Percentiles rank a stretch among this genome's conserved stretches.
Evolutionary conservation across 345 rosid species (phyloP).

Genomic region (Rhodomyrtus tomentosa): DNA sequence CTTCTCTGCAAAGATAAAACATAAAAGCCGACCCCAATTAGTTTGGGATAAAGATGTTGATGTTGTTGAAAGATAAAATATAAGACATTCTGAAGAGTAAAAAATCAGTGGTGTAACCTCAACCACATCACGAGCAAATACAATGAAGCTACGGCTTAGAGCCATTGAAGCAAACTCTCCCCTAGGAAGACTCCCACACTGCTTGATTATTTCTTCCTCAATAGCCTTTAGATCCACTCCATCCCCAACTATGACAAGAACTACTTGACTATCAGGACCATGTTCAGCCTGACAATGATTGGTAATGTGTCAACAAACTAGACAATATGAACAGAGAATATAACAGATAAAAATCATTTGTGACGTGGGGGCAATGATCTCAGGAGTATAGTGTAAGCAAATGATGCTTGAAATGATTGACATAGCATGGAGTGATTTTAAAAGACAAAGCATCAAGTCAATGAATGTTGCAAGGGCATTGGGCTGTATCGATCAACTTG

Average conservation of each 20-base stretch:
- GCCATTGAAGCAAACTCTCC: conserved; percentile 83
- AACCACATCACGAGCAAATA: conserved; percentile 69
- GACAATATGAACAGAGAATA: background rate
- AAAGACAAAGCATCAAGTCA: background rate
- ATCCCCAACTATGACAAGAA: conserved; percentile 74
- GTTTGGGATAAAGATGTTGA: no score
- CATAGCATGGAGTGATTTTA: no score
- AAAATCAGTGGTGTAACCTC: conserved; percentile 37
- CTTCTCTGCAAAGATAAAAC: background rate
- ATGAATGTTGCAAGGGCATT: background rate
- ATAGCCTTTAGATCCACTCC: conserved; percentile 65
- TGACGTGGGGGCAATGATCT: background rate
- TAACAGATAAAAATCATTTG: no score
- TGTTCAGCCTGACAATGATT: conserved; percentile 71
- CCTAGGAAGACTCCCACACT: conserved; percentile 68
- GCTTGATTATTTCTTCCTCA: conserved; percentile 67
- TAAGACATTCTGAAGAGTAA: background rate
- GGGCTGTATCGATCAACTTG: no score
- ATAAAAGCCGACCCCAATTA: no score
- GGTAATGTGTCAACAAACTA: background rate
- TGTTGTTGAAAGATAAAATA: background rate
- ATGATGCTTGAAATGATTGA: no score
- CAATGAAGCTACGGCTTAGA: conserved; percentile 66
- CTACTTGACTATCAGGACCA: conserved; percentile 97
- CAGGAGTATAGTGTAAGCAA: no score